Percentiles rank a stretch among this genome's conserved stretches.
These are phyloP conservation scores for Syncephalis fuscata DNA, from an alignment of 371 early-diverging fungal genomes.

Conservation along the genomic window DNA sequence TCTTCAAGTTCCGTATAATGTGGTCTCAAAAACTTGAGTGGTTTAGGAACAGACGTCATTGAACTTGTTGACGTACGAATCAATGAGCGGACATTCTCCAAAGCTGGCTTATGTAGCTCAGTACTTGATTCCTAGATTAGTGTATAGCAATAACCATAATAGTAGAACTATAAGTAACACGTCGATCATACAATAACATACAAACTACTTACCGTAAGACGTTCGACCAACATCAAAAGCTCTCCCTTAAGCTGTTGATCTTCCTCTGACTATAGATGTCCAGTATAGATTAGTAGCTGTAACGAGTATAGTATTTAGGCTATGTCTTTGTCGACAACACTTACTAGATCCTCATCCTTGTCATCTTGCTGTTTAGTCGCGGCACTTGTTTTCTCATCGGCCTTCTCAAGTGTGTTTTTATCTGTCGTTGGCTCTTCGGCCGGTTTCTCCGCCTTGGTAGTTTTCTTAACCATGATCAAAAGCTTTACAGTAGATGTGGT, in stretches of 20 bases:
- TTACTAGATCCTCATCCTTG: too few relatives aligned
- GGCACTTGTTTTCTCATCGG: too few relatives aligned
- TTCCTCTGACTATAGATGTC: slow-evolving; percentile 69
- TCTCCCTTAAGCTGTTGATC: slow-evolving; percentile 85
- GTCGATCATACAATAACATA: not conserved
- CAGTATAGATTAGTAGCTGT: too few relatives aligned
- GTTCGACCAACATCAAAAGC: slow-evolving; percentile 83
- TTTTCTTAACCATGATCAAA: too few relatives aligned
- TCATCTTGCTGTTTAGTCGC: too few relatives aligned
- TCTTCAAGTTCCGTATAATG: slow-evolving; percentile 59
- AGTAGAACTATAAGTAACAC: not conserved
- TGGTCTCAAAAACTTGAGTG: slow-evolving; percentile 83
- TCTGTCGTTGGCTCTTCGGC: too few relatives aligned
- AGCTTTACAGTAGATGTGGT: too few relatives aligned
- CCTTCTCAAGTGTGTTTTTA: too few relatives aligned
- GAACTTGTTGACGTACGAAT: slow-evolving; percentile 90
- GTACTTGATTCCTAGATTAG: slow-evolving; percentile 11
- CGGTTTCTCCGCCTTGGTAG: too few relatives aligned
- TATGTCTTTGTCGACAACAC: too few relatives aligned
- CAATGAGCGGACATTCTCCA: slow-evolving; percentile 70
- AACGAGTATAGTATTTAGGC: too few relatives aligned
- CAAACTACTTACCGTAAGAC: slow-evolving; percentile 42
- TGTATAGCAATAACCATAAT: not conserved
- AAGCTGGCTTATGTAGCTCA: slow-evolving; percentile 62
- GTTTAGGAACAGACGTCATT: slow-evolving; percentile 97